A percentile compares a stretch with the other conserved stretches of the same genome.
Conservation (phyloP, 1,284 basidiomycete species). For the Rhodotorula sp. region DNA sequence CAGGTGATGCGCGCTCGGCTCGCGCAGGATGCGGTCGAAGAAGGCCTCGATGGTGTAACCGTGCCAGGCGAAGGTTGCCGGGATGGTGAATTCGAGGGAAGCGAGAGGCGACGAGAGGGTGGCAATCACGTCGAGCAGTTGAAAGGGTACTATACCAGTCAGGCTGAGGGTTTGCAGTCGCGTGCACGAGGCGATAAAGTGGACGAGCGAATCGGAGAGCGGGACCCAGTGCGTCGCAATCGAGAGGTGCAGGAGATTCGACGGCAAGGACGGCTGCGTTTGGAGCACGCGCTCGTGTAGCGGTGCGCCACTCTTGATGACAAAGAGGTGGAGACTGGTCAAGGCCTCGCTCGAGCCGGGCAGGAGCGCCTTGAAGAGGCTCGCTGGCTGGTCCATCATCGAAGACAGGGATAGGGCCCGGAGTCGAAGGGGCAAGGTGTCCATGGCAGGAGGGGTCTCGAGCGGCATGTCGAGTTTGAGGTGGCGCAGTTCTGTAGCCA, state of each 20-base stretch:
- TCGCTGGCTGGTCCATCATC: conserved; percentile 13
- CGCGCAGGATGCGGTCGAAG: background rate
- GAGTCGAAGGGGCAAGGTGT: background rate
- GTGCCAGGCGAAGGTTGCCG: background rate
- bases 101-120: background rate
- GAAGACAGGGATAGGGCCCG: conserved; percentile 9
- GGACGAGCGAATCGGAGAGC: conserved; percentile 4
- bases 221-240: conserved; percentile 8
- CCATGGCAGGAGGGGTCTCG: background rate
- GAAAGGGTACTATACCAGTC: background rate
- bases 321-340: conserved; percentile 14
- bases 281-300: conserved; percentile 18
- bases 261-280: background rate
- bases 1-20: background rate
- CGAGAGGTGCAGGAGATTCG: conserved; percentile 8
- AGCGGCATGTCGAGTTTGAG: conserved; percentile 22
- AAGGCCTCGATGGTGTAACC: background rate
- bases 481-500: conserved; percentile 4
- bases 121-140: background rate
- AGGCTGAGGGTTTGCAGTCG: conserved; percentile 2
- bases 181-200: conserved; percentile 1
- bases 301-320: background rate
- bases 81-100: conserved; percentile 15
- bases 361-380: conserved; percentile 9
- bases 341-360: background rate